Evolutionary conservation across 352 stramenopile species (phyloP).

Genomic region (Nothophytophthora sp.): DNA sequence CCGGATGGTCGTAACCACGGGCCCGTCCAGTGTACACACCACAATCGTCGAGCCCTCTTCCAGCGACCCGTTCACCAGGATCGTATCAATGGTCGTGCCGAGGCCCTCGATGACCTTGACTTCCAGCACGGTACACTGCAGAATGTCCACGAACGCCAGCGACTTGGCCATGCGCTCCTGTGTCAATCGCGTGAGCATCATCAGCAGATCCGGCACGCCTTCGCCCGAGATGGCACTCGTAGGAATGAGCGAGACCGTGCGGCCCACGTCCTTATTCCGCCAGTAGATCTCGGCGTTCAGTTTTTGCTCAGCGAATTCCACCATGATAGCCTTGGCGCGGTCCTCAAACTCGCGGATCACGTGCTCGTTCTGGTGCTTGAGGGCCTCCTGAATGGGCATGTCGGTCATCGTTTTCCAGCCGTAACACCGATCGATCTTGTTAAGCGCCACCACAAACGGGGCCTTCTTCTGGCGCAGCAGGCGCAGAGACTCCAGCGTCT

Average conservation of each 20-base stretch:
- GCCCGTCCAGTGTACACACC: conserved; percentile 98
- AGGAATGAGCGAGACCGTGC: conserved; percentile 97
- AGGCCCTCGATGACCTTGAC: conserved; percentile 99
- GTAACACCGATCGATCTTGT: conserved; percentile 99
- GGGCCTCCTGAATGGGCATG: conserved; percentile 92
- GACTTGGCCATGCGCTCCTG: conserved; percentile 94
- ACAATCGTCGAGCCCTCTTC: conserved; percentile 97
- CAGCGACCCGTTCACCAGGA: conserved; percentile 98
- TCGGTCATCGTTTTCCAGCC: conserved; percentile 97
- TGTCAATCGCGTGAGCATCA: conserved; percentile 96
- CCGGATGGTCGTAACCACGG: conserved; percentile 97
- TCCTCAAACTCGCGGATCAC: conserved; percentile 97
- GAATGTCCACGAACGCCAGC: conserved; percentile 87
- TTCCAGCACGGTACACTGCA: conserved; percentile 98
- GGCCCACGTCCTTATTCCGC: conserved; percentile 97
- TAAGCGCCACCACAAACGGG: conserved; percentile 99
- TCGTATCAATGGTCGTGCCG: conserved; percentile 98
- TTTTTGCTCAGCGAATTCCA: conserved; percentile 96
- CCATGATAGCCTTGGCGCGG: conserved; percentile 92
- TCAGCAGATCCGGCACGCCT: conserved; percentile 97
- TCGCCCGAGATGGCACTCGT: conserved; percentile 99
- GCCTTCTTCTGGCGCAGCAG: conserved; percentile 95
- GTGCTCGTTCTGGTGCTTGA: conserved; percentile 91
- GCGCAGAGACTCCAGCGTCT: conserved; percentile 99
- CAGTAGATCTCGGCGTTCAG: conserved; percentile 99